phyloP scores from a whole-genome alignment of 108 stramenopile species.

The Aurantiochytrium sp. region DNA sequence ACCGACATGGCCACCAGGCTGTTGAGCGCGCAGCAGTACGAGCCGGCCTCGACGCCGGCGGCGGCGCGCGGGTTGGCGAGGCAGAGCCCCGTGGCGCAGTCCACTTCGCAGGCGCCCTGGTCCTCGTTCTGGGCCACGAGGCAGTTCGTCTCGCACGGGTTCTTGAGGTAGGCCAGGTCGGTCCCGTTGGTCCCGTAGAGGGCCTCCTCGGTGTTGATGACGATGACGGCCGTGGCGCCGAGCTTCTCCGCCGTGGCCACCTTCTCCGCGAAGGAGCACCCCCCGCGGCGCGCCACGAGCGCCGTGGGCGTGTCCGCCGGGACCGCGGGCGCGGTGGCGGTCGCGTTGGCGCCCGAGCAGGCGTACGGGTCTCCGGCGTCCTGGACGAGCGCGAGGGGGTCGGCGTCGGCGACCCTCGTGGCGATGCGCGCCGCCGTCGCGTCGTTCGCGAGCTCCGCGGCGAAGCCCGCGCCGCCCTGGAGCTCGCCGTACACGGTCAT shows the following conservation, averaged over 20 bases:
- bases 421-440: no score
- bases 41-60: background rate
- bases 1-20: background rate
- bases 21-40: background rate
- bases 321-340: no score
- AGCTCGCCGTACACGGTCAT: no score
- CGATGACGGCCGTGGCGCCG: background rate
- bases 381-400: no score
- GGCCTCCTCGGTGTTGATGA: background rate
- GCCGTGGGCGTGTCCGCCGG: no score
- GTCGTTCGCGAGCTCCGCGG: no score
- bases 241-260: background rate
- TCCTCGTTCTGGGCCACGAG: background rate
- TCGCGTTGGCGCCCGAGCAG: no score
- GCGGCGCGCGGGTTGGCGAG: background rate
- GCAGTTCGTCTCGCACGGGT: background rate
- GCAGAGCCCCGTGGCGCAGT: background rate
- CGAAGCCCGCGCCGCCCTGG: no score
- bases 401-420: no score
- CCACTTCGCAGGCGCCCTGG: background rate
- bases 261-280: background rate
- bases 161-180: background rate
- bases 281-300: background rate
- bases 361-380: no score
- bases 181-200: background rate